Evolutionary conservation across 2,329 filamentous ascomycete species (phyloP), one percentile per base, ranked within the genome.

Genomic region (Cladophialophora exuberans): DNA sequence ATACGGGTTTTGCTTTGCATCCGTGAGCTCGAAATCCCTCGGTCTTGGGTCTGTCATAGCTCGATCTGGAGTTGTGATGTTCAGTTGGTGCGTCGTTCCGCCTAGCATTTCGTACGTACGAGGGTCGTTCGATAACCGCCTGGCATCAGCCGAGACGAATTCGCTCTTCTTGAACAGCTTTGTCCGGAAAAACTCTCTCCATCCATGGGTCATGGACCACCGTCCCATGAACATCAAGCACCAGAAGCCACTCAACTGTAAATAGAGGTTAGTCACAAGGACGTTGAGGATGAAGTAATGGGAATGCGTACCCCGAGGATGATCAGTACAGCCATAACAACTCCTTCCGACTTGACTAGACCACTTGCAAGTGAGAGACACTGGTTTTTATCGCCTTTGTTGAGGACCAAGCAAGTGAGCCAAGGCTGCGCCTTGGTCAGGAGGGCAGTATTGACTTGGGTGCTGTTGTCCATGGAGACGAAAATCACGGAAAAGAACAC

Each of bases 401-500:
- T 75, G 1, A 65, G 20, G 0, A 81, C 74, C n/a, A 99, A 78
- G 67, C 94, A 99, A 0, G 69, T 9, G 1, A 95, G 70, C 89
- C 90, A 97, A 2, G 80, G 77, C 30, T 73, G 58, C 2, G 86
- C 83, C 22, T 83, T 79, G 6, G 71, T 57, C 49, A 86, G 66
- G 30, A 84, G 79, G 33, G 81, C 79, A 17, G 81, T 72, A 2
- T 82, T 80, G 48, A 74, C 65, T 6, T 83, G 74, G 10, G 89
- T 81, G 18, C 88, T 82, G 64, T 87, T 87, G 72, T 96, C 89
- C 67, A 96, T 83, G 69, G 90, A 89, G 44, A 97, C 87, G 69
- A 97, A 97, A 51, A 96, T 82, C 41, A 96, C 79, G 1, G 92
- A 87, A 73, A 97, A 97, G 79, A 96, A 96, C 66, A 97, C 85